phyloP scores from a whole-genome alignment of 257 asterid species.

The Ehretia macrophylla region DNA sequence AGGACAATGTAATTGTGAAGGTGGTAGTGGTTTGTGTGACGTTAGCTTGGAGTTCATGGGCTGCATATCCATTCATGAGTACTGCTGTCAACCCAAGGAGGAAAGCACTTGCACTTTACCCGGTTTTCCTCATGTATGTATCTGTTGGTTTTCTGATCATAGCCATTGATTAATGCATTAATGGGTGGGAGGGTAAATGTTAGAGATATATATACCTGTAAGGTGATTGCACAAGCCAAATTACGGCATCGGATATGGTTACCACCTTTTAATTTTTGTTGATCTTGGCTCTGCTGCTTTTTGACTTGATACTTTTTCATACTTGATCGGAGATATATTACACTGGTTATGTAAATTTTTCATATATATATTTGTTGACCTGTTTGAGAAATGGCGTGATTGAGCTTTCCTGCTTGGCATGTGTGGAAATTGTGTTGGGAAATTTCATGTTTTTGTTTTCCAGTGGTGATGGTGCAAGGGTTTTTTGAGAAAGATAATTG shows the following conservation, averaged over 20 bases:
- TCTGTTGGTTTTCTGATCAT: slow-evolving; percentile 92
- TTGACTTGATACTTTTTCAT: not conserved
- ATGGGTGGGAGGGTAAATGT: not conserved
- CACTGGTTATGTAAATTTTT: not conserved
- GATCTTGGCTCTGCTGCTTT: not conserved
- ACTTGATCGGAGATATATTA: not conserved
- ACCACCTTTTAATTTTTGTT: not conserved
- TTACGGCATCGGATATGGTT: not conserved
- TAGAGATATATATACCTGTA: not conserved
- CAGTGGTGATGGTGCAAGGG: too few species aligned
- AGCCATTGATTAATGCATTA: slow-evolving; percentile 60
- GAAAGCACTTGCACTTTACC: slow-evolving; percentile 93
- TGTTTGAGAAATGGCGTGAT: not conserved
- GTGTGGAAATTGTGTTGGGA: not conserved
- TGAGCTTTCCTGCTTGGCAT: not conserved
- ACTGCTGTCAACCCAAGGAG: slow-evolving; percentile 79
- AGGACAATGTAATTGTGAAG: slow-evolving; percentile 71
- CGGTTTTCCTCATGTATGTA: slow-evolving; percentile 87
- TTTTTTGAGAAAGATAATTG: too few species aligned
- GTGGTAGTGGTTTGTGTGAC: slow-evolving; percentile 70
- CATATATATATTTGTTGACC: not conserved
- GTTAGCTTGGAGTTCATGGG: slow-evolving; percentile 98
- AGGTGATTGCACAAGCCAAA: not conserved
- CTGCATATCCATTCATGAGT: slow-evolving; percentile 98
- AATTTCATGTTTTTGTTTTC: too few species aligned